Evolutionary conservation across 139 green algal species (phyloP), one percentile per base, ranked within the genome.

Genomic region (Chlorella sp.): DNA sequence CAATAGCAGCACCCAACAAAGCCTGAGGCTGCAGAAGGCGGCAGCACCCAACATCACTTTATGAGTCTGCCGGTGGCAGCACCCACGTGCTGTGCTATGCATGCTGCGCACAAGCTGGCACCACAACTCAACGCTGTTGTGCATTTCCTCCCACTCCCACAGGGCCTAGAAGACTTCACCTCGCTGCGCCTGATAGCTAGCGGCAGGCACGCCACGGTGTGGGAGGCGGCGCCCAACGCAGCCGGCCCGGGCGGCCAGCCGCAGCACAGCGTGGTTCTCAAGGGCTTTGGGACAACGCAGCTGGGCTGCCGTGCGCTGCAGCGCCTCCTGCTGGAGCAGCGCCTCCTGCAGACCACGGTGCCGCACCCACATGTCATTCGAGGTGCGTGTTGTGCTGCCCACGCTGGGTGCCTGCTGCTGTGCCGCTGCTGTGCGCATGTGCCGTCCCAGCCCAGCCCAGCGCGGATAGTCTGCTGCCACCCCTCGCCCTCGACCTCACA

Each of bases 351-450:
- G 37, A 87, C 81, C n/a, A n/a, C 48, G 2, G 37, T 87, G 82
- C 53, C 21, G 60, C 82, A 87, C 82, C 53, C 53, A 3, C 57
- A 87, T 61, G 76, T 87, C 82, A 75, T 87, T 19, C n/a, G 18
- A 87, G 82, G 82, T 77, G 80, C 34, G n/a, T 22, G 37, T 32
- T n/a, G 0, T 83, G 37, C 21, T 3, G 0, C 21, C 2, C 28
- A 26, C 22, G 77, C 19, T 61, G 77, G 22, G 30, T 83, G 77
- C 18, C 37, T 60, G 77, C n/a, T 57, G 76, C n/a, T 57, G n/a
- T 24, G 18, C 22, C 2, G 76, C 68, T 76, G 68, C 68, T 76
- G 68, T 57, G 48, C 48, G 7, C 48, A 57, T 57, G 48, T 16
- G 48, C 48, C 48, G 9, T 9, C 48, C 48, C n/a, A n/a, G n/a